Conservation (phyloP, 2,329 filamentous ascomycete species). For the Colletotrichum sidae region DNA sequence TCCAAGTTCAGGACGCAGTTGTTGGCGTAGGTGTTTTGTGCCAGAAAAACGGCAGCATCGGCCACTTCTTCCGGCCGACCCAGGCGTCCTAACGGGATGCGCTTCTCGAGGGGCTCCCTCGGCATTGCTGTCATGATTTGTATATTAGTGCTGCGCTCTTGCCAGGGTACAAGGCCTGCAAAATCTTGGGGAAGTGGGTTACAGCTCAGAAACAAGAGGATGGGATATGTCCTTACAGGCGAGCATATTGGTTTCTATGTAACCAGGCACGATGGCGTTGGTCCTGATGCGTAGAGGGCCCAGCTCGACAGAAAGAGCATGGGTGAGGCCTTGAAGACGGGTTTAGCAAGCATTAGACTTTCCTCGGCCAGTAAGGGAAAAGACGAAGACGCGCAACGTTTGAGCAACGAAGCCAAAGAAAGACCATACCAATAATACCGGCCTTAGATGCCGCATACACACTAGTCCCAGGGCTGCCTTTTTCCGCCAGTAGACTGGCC, state of each 20-base stretch:
- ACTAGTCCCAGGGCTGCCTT: slow-evolving; percentile 76
- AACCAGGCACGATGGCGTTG: slow-evolving; percentile 86
- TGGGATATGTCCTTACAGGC: slow-evolving; percentile 60
- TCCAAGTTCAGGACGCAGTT: slow-evolving; percentile 90
- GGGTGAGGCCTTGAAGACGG: slow-evolving; percentile 69
- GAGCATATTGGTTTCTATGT: slow-evolving; percentile 86
- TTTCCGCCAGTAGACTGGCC: slow-evolving; percentile 78
- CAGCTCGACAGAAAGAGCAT: slow-evolving; percentile 73
- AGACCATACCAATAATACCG: slow-evolving; percentile 73
- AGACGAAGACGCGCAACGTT: slow-evolving; percentile 12
- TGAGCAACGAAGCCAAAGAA: slow-evolving; percentile 25
- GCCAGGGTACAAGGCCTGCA: slow-evolving; percentile 1
- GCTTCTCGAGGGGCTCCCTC: slow-evolving; percentile 43
- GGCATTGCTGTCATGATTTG: slow-evolving; percentile 42
- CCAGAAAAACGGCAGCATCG: slow-evolving; percentile 84
- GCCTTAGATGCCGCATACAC: slow-evolving; percentile 86
- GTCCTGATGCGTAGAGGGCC: slow-evolving; percentile 74
- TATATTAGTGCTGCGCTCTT: slow-evolving; percentile 51
- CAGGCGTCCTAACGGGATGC: slow-evolving; percentile 63
- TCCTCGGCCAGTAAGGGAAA: slow-evolving; percentile 5
- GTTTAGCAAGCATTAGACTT: slow-evolving; percentile 20
- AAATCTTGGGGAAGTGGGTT: slow-evolving; percentile 14
- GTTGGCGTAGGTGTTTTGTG: slow-evolving; percentile 83
- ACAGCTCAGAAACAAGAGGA: slow-evolving; percentile 13
- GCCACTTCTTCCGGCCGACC: slow-evolving; percentile 79